These are phyloP conservation scores for Fagopyrum tataricum DNA, from an alignment of 148 eudicot species.

Conservation along the genomic window DNA sequence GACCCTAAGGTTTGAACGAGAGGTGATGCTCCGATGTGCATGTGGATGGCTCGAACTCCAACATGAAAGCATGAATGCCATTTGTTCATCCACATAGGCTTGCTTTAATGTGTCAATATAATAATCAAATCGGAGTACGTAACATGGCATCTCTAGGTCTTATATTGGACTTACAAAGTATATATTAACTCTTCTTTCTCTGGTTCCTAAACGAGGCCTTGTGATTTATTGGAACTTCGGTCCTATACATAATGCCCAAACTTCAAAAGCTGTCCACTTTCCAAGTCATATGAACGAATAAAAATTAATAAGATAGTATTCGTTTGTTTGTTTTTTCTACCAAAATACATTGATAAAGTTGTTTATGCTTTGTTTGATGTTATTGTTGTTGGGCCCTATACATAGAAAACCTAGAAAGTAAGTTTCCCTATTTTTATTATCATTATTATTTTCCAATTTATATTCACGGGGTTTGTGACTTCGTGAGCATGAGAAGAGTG, in stretches of 20 bases:
- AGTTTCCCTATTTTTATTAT: background rate
- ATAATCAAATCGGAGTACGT: background rate
- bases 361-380: background rate
- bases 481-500: background rate
- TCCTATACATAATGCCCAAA: background rate
- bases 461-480: background rate
- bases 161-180: background rate
- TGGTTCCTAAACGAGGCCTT: background rate
- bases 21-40: background rate
- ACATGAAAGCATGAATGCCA: slow-evolving; percentile 1
- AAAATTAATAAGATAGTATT: too few relatives aligned
- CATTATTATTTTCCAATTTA: too few relatives aligned
- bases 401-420: background rate
- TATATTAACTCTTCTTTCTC: background rate
- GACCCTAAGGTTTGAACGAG: background rate
- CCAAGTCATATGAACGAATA: background rate
- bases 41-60: background rate
- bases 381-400: background rate
- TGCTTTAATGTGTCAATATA: background rate
- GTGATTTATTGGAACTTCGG: background rate
- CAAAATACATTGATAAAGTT: too few relatives aligned
- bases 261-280: slow-evolving; percentile 1
- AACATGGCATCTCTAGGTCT: slow-evolving; percentile 8
- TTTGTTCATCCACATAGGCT: background rate
- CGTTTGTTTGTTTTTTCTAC: background rate